Percentiles rank a stretch among this genome's conserved stretches.
Evolutionary conservation across 2,329 filamentous ascomycete species (phyloP).

Genomic region (Neofusicoccum ribis): DNA sequence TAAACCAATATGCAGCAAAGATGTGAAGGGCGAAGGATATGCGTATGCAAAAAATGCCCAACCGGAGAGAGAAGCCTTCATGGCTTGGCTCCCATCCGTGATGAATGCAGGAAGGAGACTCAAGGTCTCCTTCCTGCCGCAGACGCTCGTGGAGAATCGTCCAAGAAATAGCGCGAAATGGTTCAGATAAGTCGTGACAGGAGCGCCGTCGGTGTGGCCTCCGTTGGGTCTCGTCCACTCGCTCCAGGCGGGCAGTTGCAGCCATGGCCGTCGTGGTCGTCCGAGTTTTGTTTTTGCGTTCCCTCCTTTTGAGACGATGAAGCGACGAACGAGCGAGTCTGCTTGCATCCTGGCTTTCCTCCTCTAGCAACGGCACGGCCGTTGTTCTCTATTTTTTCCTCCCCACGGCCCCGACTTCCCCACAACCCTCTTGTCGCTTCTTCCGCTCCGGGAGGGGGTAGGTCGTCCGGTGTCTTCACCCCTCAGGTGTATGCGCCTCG

Average conservation of each 20-base stretch:
- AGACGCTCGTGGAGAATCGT: not conserved
- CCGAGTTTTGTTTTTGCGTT: slow-evolving; percentile 1
- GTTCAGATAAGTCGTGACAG: slow-evolving; percentile 10
- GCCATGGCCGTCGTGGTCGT: slow-evolving; percentile 17
- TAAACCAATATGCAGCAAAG: slow-evolving; percentile 18
- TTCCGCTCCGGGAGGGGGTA: not conserved
- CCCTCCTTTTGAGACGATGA: not conserved
- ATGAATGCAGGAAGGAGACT: not conserved
- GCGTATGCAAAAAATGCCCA: slow-evolving; percentile 5
- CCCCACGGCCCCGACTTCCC: not conserved
- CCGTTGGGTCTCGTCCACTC: slow-evolving; percentile 14
- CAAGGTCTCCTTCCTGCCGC: not conserved
- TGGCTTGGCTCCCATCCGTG: not conserved
- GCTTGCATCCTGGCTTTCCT: not conserved
- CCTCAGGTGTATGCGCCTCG: not conserved
- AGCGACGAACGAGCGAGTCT: not conserved
- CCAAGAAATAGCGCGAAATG: slow-evolving; percentile 7
- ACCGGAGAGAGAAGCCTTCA: not conserved
- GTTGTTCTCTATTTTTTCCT: not conserved
- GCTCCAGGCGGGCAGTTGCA: slow-evolving; percentile 15
- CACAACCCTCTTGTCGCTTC: not conserved
- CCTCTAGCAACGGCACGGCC: not conserved
- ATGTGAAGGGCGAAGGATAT: not conserved
- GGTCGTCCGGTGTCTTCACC: not conserved
- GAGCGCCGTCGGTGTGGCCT: slow-evolving; percentile 1